Conservation (phyloP, 331 rosid species). For the Ulmus americana region DNA sequence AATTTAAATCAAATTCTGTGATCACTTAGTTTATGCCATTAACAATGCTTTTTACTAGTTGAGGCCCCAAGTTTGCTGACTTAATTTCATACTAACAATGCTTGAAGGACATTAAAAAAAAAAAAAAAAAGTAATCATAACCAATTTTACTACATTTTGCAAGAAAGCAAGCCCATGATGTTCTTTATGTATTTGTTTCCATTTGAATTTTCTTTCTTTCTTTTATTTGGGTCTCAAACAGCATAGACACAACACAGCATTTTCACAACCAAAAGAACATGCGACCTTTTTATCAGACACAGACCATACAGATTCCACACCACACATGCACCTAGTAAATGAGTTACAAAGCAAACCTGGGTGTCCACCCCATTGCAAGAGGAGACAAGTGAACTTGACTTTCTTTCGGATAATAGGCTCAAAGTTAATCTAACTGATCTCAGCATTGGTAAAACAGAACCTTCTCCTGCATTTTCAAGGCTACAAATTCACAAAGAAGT, state of each 20-base stretch:
- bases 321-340: conserved; percentile 4
- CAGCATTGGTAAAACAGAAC: conserved; percentile 72
- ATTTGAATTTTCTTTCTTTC: no score
- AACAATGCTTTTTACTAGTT: no score
- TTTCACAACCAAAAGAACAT: conserved; percentile 3
- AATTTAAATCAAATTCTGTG: no score
- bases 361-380: conserved; percentile 42
- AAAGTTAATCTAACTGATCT: conserved; percentile 70
- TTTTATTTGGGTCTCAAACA: no score
- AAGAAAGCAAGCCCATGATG: no score
- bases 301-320: not conserved
- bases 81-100: no score
- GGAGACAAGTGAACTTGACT: conserved; percentile 38
- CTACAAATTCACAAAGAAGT: conserved; percentile 38
- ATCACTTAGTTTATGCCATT: no score
- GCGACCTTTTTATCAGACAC: not conserved
- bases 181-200: no score
- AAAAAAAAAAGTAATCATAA: no score
- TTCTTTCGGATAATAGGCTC: conserved; percentile 49
- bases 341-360: conserved; percentile 47
- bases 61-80: no score
- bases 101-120: no score
- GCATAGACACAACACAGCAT: not conserved
- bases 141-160: no score
- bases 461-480: conserved; percentile 94